These are phyloP conservation scores for Schwanniomyces occidentalis DNA, from an alignment of 805 yeast genomes.

Conservation along the genomic window DNA sequence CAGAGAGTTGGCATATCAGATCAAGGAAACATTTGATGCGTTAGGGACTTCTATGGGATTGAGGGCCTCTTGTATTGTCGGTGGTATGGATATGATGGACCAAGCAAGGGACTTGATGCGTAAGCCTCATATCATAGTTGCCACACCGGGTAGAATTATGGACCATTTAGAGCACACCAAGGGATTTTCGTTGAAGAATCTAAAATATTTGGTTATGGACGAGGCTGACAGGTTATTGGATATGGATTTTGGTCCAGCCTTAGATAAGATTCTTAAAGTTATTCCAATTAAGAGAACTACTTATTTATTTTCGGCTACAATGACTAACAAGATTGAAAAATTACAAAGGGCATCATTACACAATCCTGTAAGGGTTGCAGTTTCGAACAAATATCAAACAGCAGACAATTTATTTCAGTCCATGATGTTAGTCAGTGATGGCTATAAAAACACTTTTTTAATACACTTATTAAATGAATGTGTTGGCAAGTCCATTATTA, in stretches of 20 bases:
- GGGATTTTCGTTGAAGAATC: conserved; percentile 77
- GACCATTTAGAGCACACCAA: conserved; percentile 93
- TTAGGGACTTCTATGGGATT: conserved; percentile 90
- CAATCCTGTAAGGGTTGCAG: conserved; percentile 89
- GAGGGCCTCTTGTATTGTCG: conserved; percentile 85
- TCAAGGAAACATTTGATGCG: conserved; percentile 93
- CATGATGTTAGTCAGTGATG: conserved; percentile 88
- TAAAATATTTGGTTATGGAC: conserved; percentile 88
- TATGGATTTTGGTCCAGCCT: conserved; percentile 94
- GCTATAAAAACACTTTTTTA: conserved; percentile 84
- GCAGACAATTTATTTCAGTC: conserved; percentile 92
- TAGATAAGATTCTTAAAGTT: conserved; percentile 79
- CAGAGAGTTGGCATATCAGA: conserved; percentile 82
- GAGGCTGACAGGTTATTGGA: conserved; percentile 96
- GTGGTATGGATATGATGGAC: conserved; percentile 98
- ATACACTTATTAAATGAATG: conserved; percentile 81
- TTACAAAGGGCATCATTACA: conserved; percentile 88
- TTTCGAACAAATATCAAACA: conserved; percentile 83
- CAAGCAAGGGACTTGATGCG: conserved; percentile 93
- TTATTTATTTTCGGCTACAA: conserved; percentile 91
- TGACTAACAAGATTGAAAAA: conserved; percentile 93
- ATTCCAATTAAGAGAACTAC: conserved; percentile 86
- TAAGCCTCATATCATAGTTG: conserved; percentile 92
- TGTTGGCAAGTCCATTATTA: conserved; percentile 81
- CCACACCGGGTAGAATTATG: conserved; percentile 92